Percentiles rank a stretch among this genome's conserved stretches.
Evolutionary conservation across 345 rosid genomes (phyloP).

Genomic region (Stellera chamaejasme): DNA sequence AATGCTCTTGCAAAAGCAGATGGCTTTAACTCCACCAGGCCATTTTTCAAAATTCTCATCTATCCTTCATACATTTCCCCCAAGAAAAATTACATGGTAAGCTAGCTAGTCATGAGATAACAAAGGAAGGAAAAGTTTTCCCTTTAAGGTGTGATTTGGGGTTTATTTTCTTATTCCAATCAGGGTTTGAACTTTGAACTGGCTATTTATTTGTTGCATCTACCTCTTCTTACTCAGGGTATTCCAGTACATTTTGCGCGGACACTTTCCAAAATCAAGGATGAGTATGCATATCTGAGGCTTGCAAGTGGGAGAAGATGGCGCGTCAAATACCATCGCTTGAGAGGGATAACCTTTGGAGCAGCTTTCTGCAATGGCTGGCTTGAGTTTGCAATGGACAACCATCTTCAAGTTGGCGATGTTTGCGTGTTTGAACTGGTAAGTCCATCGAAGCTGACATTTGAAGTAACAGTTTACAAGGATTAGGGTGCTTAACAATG

Average conservation of each 20-base stretch:
- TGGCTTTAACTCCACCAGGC: conserved; percentile 12
- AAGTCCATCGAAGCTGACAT: neutral
- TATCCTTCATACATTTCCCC: conserved; percentile 5
- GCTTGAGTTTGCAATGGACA: conserved; percentile 12
- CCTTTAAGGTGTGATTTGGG: no score
- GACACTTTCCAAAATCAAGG: no score
- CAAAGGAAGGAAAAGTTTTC: no score
- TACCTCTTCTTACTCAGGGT: no score
- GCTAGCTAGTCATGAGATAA: neutral
- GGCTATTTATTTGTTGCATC: no score
- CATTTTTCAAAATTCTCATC: conserved; percentile 12
- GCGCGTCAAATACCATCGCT: no score
- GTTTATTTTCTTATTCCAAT: no score
- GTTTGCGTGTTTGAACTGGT: conserved; percentile 19
- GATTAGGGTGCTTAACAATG: no score
- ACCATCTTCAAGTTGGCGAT: conserved; percentile 14
- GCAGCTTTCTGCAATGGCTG: conserved; percentile 10
- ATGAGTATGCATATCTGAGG: no score
- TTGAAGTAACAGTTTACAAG: conserved; percentile 12
- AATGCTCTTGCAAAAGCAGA: conserved; percentile 8
- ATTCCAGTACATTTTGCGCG: no score
- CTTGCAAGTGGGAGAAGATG: no score
- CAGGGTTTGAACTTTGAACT: no score
- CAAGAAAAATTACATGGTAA: neutral
- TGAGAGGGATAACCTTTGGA: neutral